Percentiles rank a stretch among this genome's conserved stretches.
Evolutionary conservation across 257 asterid genomes (phyloP).

Genomic region (Lavandula angustifolia): DNA sequence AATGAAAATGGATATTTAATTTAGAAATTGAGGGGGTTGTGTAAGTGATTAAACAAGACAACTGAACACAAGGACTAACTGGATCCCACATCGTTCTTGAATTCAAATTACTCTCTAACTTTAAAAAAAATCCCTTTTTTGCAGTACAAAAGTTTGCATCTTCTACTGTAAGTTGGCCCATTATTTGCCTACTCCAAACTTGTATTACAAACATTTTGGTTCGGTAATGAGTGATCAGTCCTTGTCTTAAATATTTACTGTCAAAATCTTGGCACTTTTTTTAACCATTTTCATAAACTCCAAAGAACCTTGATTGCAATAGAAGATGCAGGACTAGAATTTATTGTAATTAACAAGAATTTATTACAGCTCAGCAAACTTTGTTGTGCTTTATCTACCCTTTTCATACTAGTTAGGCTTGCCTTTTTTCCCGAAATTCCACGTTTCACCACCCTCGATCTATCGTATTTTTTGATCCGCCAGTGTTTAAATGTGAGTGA

Average conservation of each 20-base stretch:
- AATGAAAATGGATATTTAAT: background rate
- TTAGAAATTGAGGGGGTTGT: slow-evolving; percentile 16
- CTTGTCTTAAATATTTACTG: slow-evolving; percentile 35
- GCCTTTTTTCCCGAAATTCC: too few species aligned
- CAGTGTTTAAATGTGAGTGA: too few species aligned
- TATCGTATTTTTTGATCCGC: too few species aligned
- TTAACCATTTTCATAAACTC: background rate
- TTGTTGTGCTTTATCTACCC: too few species aligned
- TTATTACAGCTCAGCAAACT: too few species aligned
- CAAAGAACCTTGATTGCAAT: slow-evolving; percentile 8
- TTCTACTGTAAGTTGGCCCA: slow-evolving; percentile 30
- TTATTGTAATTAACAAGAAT: background rate
- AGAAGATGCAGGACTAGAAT: background rate
- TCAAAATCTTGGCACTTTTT: background rate
- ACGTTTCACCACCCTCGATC: too few species aligned
- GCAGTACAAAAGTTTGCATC: slow-evolving; percentile 31
- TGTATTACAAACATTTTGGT: slow-evolving; percentile 16
- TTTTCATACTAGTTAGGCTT: too few species aligned
- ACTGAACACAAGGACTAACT: slow-evolving; percentile 50
- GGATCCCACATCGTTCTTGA: slow-evolving; percentile 51
- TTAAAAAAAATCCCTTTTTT: slow-evolving; percentile 22
- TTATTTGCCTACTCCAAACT: slow-evolving; percentile 25
- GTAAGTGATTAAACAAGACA: slow-evolving; percentile 56
- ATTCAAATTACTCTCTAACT: slow-evolving; percentile 25
- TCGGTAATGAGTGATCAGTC: slow-evolving; percentile 29